Evolutionary conservation across 257 asterid species (phyloP).

Genomic region (Ocimum tenuiflorum): DNA sequence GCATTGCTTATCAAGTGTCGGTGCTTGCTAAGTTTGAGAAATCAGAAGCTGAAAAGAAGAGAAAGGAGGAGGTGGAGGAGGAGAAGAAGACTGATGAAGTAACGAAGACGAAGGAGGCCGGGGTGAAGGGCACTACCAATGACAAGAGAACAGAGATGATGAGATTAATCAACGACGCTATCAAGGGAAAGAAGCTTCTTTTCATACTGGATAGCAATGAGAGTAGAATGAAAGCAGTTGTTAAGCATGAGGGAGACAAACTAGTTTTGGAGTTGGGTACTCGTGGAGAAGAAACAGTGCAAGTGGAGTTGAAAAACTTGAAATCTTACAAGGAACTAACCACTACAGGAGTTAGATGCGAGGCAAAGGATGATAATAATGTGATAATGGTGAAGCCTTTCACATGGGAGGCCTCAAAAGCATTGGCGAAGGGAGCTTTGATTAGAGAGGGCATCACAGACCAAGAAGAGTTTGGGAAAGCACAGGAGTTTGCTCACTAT

Average conservation of each 20-base stretch:
- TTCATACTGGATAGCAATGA: constrained; percentile 16
- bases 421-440: neutral
- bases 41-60: neutral
- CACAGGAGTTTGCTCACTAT: neutral
- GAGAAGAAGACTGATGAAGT: neutral
- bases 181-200: constrained; percentile 12
- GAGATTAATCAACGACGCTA: neutral
- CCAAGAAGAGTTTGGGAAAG: neutral
- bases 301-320: neutral
- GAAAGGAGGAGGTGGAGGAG: no score
- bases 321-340: neutral
- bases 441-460: neutral
- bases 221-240: neutral
- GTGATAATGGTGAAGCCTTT: constrained; percentile 15
- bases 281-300: neutral
- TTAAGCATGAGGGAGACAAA: neutral
- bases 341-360: neutral
- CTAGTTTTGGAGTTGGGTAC: neutral
- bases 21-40: neutral
- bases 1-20: constrained; percentile 20
- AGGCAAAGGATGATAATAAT: no score
- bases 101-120: neutral
- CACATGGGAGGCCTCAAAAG: constrained; percentile 4
- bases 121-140: neutral
- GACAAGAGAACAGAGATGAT: neutral